These are phyloP conservation scores for Thelonectria olida DNA, from an alignment of 2,329 filamentous ascomycete species.

Conservation along the genomic window DNA sequence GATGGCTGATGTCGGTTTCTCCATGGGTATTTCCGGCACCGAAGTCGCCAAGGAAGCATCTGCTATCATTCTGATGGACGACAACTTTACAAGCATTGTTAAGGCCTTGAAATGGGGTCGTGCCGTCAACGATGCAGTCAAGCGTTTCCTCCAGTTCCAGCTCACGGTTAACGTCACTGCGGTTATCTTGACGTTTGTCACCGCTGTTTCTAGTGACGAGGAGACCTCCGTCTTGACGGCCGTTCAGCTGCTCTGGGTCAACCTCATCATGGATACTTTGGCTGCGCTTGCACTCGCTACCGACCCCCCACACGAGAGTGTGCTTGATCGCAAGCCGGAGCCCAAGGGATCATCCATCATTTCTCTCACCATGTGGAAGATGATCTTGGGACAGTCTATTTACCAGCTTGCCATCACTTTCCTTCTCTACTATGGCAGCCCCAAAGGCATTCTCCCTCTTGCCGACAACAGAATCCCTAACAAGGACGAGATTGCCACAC, in stretches of 20 bases:
- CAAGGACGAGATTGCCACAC: constrained; percentile 70
- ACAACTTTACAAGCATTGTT: constrained; percentile 88
- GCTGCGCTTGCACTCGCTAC: constrained; percentile 89
- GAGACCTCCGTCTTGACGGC: constrained; percentile 84
- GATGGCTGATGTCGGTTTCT: constrained; percentile 84
- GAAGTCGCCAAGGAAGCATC: constrained; percentile 88
- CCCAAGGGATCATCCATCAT: constrained; percentile 70
- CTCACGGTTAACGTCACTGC: constrained; percentile 93
- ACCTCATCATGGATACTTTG: constrained; percentile 97
- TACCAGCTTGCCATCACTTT: constrained; percentile 87
- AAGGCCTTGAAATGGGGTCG: constrained; percentile 85
- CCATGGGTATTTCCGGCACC: constrained; percentile 85
- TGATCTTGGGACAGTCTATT: constrained; percentile 92
- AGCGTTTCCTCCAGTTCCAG: constrained; percentile 81
- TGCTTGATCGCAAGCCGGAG: constrained; percentile 79
- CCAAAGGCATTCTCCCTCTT: constrained; percentile 45
- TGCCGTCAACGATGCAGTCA: constrained; percentile 80
- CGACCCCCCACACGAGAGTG: constrained; percentile 84
- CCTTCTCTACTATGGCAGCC: constrained; percentile 80
- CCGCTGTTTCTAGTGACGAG: constrained; percentile 75
- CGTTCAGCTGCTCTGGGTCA: constrained; percentile 95
- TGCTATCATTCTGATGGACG: constrained; percentile 87
- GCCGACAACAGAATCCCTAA: constrained; percentile 61
- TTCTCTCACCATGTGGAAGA: constrained; percentile 97
- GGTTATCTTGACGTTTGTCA: constrained; percentile 86